These are phyloP conservation scores for Schizonepeta tenuifolia DNA, from an alignment of 257 asterid genomes.

Conservation along the genomic window DNA sequence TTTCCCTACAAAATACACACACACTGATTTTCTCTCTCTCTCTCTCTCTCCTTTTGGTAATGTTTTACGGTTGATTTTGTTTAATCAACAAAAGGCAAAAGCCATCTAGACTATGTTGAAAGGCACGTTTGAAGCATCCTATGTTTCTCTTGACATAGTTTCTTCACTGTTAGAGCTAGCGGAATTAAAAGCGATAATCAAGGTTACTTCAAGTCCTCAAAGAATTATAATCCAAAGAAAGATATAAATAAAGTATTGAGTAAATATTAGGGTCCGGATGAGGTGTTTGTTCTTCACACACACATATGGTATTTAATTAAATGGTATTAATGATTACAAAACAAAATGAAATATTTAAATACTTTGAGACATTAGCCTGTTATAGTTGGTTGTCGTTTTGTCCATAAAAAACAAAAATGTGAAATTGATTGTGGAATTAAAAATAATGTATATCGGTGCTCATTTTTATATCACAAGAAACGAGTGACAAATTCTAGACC, in stretches of 20 bases:
- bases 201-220: not conserved
- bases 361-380: constrained; percentile 23
- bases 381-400: constrained; percentile 52
- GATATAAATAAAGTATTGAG: not conserved
- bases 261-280: too few relatives aligned
- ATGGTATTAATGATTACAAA: not conserved
- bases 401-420: constrained; percentile 34
- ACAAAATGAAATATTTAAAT: not conserved
- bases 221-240: too few relatives aligned
- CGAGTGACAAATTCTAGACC: constrained; percentile 35
- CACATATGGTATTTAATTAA: not conserved
- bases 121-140: constrained; percentile 51
- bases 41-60: not conserved
- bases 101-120: constrained; percentile 42
- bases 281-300: not conserved
- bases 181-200: not conserved
- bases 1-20: not conserved
- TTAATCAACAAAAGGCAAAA: constrained; percentile 42
- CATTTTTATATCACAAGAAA: constrained; percentile 18
- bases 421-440: constrained; percentile 18
- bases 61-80: constrained; percentile 25
- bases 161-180: constrained; percentile 25
- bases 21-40: constrained; percentile 9
- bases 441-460: constrained; percentile 12
- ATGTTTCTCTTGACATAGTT: constrained; percentile 35